Conservation (phyloP, 2,329 filamentous ascomycete species). For the Microascus cirrosus region DNA sequence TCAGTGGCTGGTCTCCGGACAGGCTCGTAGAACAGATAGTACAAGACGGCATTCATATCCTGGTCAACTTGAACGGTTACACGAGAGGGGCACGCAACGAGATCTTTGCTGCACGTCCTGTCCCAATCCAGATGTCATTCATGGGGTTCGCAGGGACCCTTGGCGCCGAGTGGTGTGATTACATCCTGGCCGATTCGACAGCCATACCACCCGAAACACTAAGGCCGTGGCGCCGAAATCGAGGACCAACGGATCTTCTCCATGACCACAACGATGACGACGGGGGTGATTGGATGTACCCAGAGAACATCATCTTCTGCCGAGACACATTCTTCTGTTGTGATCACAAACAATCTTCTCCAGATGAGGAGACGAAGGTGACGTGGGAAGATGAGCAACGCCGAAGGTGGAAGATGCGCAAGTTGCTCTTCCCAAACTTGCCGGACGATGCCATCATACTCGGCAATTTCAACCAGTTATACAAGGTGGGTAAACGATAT, state of each 20-base stretch:
- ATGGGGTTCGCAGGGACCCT: slow-evolving; percentile 98
- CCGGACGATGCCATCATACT: slow-evolving; percentile 79
- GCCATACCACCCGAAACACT: slow-evolving; percentile 76
- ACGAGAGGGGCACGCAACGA: slow-evolving; percentile 95
- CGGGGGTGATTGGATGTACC: slow-evolving; percentile 80
- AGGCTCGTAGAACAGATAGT: slow-evolving; percentile 78
- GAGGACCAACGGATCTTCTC: slow-evolving; percentile 61
- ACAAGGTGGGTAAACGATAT: slow-evolving; percentile 58
- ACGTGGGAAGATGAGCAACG: slow-evolving; percentile 77
- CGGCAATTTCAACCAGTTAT: slow-evolving; percentile 96
- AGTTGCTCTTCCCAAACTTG: slow-evolving; percentile 76
- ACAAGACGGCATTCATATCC: slow-evolving; percentile 79
- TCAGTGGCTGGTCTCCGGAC: slow-evolving; percentile 77
- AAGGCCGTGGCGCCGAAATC: slow-evolving; percentile 66
- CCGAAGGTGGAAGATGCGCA: slow-evolving; percentile 84
- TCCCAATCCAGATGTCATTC: slow-evolving; percentile 97
- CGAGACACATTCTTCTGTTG: slow-evolving; percentile 97
- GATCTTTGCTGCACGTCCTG: slow-evolving; percentile 87
- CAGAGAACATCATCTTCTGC: slow-evolving; percentile 92
- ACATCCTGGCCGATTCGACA: slow-evolving; percentile 80
- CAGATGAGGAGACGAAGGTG: slow-evolving; percentile 52
- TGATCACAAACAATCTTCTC: slow-evolving; percentile 86
- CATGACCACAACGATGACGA: slow-evolving; percentile 55
- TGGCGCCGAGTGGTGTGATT: slow-evolving; percentile 97
- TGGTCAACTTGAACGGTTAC: slow-evolving; percentile 97